Percentiles rank a stretch among this genome's conserved stretches.
phyloP scores from a whole-genome alignment of 106 monocot genomes.

The Apostasia ramifera region DNA sequence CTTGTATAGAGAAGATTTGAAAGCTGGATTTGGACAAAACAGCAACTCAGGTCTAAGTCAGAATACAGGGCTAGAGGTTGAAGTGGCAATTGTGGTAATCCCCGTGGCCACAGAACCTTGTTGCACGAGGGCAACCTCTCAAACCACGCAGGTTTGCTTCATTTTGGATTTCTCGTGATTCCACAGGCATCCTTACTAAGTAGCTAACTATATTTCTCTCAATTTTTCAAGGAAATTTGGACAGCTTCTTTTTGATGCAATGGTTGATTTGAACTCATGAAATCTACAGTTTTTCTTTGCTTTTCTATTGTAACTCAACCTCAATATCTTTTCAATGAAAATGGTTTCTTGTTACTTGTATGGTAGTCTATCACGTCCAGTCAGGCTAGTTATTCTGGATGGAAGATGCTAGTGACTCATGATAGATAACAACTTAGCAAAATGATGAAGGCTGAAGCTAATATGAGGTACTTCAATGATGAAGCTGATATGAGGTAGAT shows the following conservation, averaged over 20 bases:
- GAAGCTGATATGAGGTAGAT: no score
- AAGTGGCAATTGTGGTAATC: constrained; percentile 31
- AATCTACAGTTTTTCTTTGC: not conserved
- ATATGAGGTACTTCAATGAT: no score
- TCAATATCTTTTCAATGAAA: no score
- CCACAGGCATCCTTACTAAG: not conserved
- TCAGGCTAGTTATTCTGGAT: no score
- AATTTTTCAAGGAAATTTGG: not conserved
- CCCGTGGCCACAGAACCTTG: constrained; percentile 13
- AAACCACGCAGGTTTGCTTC: constrained; percentile 27
- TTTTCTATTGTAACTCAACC: no score
- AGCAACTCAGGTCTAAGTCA: constrained; percentile 13
- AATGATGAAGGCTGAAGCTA: no score
- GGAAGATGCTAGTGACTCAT: no score
- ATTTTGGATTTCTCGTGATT: not conserved
- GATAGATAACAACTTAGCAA: no score
- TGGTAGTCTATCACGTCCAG: no score
- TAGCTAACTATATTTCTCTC: not conserved
- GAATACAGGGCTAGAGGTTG: constrained; percentile 19
- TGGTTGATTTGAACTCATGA: constrained; percentile 3
- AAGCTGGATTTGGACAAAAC: constrained; percentile 36
- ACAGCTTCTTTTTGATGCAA: not conserved
- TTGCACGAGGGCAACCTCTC: constrained; percentile 16
- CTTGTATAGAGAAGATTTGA: constrained; percentile 28
- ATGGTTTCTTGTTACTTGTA: no score